Evolutionary conservation across 306 rosid species (phyloP), one percentile per base, ranked within the genome.

Genomic region (Gastrolobium villosum): DNA sequence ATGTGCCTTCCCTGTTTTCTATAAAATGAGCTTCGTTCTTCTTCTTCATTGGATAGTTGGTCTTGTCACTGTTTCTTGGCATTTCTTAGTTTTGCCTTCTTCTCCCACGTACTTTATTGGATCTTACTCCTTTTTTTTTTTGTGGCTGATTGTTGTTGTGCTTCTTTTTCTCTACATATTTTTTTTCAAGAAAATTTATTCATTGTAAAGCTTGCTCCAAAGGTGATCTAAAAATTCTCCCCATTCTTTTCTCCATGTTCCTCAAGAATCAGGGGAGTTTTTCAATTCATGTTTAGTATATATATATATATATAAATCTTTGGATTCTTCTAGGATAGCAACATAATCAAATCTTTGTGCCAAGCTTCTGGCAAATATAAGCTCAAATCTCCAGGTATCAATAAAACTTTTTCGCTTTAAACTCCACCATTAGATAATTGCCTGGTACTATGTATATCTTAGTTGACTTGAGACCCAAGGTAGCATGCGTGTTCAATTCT

Each of bases 401-500:
- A 34, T 70, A 5, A 50, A 43, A 40, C 9, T 37, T n/a, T 44
- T 77, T 40, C 14, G 56, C 41, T 76, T 46, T 57, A 26, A 39
- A 65, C 41, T 45, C 45, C 40, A n/a, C 7, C 52, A 60, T 52
- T 14, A 71, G 20, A 46, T 72, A 34, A 48, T 76, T 63, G 60
- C 14, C 46, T 45, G 30, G 11, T 77, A 46, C 20, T 35, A 43
- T 44, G 32, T 30, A 2, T 66, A 30, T 48, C 14, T 73, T 59
- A 7, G 3, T 60, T 6, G 11, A 43, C 59, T 60, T 6, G 11
- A 43, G 65, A 46, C 41, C 67, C 5, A 30, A n/a, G 31, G 67
- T 75, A 55, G 74, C 76, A 71, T 48, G 48, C 39, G 43, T 41
- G 57, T 26, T 41, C 64, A 57, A 35, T 66, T 74, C 49, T 26